Conservation (phyloP, 2,329 filamentous ascomycete species). For the Coniochaeta sp. region DNA sequence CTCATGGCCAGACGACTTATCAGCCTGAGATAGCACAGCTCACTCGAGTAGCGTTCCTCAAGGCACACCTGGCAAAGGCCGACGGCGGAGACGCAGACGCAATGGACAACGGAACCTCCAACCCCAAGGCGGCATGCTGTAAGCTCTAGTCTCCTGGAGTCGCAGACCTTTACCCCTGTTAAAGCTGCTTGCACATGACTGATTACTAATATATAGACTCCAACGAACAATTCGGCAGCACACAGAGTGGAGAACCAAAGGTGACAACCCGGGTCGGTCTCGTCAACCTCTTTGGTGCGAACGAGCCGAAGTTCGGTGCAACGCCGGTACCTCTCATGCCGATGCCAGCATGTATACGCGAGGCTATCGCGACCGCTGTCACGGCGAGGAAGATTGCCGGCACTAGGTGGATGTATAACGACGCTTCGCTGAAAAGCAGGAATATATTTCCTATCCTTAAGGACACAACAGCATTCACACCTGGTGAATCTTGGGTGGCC, state of each 20-base stretch:
- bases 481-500: background rate
- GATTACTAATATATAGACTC: background rate
- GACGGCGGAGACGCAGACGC: background rate
- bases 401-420: background rate
- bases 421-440: background rate
- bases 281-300: background rate
- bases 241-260: background rate
- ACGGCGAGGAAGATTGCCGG: background rate
- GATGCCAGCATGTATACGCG: background rate
- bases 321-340: background rate
- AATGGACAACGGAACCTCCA: background rate
- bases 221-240: background rate
- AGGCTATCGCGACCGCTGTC: background rate
- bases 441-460: background rate
- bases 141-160: background rate
- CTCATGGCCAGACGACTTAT: background rate
- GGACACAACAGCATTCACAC: background rate
- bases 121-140: background rate
- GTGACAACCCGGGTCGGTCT: background rate
- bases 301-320: background rate
- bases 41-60: background rate
- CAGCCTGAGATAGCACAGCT: background rate
- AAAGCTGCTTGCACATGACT: background rate
- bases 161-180: too few relatives aligned
- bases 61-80: background rate